Percentiles rank a stretch among this genome's conserved stretches.
Evolutionary conservation across 1,284 basidiomycete species (phyloP).

Genomic region (Trichosporon sp.): DNA sequence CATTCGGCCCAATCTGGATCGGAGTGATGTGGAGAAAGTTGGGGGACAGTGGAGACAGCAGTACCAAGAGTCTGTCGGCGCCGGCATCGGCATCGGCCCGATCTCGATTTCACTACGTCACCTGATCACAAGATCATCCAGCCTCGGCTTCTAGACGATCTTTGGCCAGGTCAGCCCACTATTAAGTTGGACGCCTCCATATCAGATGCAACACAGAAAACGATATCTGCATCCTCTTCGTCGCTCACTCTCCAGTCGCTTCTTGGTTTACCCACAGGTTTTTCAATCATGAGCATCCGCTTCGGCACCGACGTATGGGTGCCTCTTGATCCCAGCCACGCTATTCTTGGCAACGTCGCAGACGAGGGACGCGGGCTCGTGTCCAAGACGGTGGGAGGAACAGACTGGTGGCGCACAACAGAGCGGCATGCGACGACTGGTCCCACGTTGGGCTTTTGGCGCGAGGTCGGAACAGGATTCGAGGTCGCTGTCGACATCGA

Average conservation of each 20-base stretch:
- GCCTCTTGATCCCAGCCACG: background rate
- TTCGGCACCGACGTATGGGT: slow-evolving; percentile 11
- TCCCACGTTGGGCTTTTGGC: slow-evolving; percentile 19
- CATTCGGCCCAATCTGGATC: too few species aligned
- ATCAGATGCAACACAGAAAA: too few species aligned
- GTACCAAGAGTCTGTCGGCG: too few species aligned
- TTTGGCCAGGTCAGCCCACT: too few species aligned
- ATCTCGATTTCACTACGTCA: background rate
- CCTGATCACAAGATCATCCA: background rate
- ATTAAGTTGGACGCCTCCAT: too few species aligned
- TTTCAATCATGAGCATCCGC: background rate
- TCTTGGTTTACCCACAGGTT: background rate
- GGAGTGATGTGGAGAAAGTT: background rate
- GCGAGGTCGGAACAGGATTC: slow-evolving; percentile 16
- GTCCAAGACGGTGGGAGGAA: slow-evolving; percentile 11
- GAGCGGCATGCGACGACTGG: slow-evolving; percentile 22
- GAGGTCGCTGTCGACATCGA: slow-evolving; percentile 25
- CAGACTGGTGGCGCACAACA: slow-evolving; percentile 33
- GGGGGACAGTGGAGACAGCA: background rate
- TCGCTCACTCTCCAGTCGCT: background rate
- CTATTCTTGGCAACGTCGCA: slow-evolving; percentile 2
- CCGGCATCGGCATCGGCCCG: background rate
- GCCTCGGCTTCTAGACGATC: too few species aligned
- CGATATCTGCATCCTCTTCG: too few species aligned
- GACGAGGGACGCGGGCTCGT: slow-evolving; percentile 7